Conservation (phyloP, 192 early-diverging fungal species). For the Paraglomus occultum region DNA sequence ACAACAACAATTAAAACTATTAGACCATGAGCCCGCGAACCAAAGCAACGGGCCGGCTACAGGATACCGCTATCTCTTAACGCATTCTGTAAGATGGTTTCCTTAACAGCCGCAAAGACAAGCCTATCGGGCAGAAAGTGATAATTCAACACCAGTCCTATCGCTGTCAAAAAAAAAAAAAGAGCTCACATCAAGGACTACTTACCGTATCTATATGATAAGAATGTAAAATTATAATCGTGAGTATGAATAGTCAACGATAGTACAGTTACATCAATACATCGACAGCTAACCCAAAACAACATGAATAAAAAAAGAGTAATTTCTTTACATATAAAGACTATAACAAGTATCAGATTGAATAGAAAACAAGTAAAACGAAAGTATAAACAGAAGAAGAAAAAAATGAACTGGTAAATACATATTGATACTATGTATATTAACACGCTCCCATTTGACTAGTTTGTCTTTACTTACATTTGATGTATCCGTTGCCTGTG, state of each 20-base stretch:
- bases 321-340: no score
- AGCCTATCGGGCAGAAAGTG: constrained; percentile 36
- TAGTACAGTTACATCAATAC: no score
- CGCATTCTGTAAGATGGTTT: constrained; percentile 87
- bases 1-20: not conserved
- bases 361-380: no score
- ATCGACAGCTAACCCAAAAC: no score
- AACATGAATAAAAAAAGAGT: no score
- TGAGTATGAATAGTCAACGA: not conserved
- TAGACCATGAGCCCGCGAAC: no score
- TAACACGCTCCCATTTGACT: not conserved
- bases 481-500: constrained; percentile 89
- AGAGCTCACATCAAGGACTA: not conserved
- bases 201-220: not conserved
- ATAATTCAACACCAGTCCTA: not conserved
- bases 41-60: constrained; percentile 23
- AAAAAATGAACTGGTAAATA: no score
- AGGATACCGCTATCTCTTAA: constrained; percentile 76
- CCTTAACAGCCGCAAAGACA: constrained; percentile 92
- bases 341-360: no score
- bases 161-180: not conserved
- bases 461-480: constrained; percentile 51
- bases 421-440: no score
- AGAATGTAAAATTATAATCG: not conserved
- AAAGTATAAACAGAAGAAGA: no score